Percentiles rank a stretch among this genome's conserved stretches.
Conservation (phyloP, 495 filamentous ascomycete species). For the Penicillium alfredii region DNA sequence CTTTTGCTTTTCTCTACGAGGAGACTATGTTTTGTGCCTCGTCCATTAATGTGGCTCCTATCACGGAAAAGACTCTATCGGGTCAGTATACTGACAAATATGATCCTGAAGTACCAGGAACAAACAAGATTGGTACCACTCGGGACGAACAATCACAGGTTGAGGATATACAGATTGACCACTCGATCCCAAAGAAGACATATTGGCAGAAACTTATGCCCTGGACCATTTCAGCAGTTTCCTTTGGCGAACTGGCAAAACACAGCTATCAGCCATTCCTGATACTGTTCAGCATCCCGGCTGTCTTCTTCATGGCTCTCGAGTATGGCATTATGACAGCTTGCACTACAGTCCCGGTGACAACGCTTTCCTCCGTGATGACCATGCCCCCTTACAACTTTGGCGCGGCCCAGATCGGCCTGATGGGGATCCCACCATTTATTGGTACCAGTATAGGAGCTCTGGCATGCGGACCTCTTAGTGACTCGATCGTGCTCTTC, state of each 20-base stretch:
- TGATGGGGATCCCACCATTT: constrained; percentile 33
- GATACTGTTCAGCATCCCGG: constrained; percentile 24
- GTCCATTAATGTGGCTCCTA: constrained; percentile 7
- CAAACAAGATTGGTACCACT: neutral
- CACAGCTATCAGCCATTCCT: constrained; percentile 25
- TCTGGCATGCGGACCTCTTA: constrained; percentile 26
- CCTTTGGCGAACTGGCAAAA: constrained; percentile 12
- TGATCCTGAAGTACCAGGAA: neutral
- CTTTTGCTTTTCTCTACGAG: constrained; percentile 17
- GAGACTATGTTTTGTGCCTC: constrained; percentile 11
- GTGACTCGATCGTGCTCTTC: constrained; percentile 26
- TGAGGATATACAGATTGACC: constrained; percentile 7
- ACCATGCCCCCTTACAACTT: constrained; percentile 35
- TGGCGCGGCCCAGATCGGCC: constrained; percentile 27
- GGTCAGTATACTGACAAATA: neutral
- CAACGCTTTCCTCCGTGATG: constrained; percentile 29
- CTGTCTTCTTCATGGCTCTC: constrained; percentile 30
- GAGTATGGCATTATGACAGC: constrained; percentile 30
- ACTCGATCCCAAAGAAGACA: constrained; percentile 14
- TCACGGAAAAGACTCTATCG: constrained; percentile 3
- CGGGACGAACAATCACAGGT: neutral
- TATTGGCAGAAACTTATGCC: constrained; percentile 14
- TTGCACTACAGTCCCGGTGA: constrained; percentile 25
- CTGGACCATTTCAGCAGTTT: constrained; percentile 15
- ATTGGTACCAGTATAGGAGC: constrained; percentile 31